Conservation (phyloP, 2,329 filamentous ascomycete species). For the Colletotrichum sp. region DNA sequence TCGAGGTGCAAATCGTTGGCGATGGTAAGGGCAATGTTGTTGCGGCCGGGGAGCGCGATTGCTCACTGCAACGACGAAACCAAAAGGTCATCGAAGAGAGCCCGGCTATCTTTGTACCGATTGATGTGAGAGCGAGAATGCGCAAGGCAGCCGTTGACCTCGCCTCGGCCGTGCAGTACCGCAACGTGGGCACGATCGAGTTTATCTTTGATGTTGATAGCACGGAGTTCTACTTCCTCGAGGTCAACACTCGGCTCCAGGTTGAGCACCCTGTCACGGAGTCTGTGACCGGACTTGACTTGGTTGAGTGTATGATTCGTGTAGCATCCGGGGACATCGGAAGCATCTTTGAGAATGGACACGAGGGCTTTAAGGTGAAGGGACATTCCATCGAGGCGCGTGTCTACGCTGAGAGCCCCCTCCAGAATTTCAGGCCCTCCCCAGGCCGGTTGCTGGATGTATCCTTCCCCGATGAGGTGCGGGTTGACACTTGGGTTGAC, state of each 20-base stretch:
- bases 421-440: conserved; percentile 68
- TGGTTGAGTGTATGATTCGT: conserved; percentile 36
- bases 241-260: conserved; percentile 54
- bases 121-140: conserved; percentile 36
- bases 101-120: conserved; percentile 38
- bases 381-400: conserved; percentile 75
- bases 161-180: conserved; percentile 40
- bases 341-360: conserved; percentile 1
- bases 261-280: conserved; percentile 53
- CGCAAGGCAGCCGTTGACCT: conserved; percentile 39
- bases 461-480: conserved; percentile 59
- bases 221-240: conserved; percentile 48
- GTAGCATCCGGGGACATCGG: conserved; percentile 51
- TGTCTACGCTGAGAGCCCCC: conserved; percentile 77
- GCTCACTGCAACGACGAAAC: conserved; percentile 54
- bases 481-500: conserved; percentile 75
- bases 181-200: conserved; percentile 49
- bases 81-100: conserved; percentile 59
- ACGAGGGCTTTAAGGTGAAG: conserved; percentile 45
- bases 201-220: conserved; percentile 46
- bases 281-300: conserved; percentile 39
- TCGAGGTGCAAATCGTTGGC: conserved; percentile 57
- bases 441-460: conserved; percentile 71
- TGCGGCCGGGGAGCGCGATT: conserved; percentile 52
- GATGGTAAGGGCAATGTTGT: conserved; percentile 46